These are phyloP conservation scores for Candida glucosophila DNA, from an alignment of 1,139 yeast genomes.

Conservation along the genomic window DNA sequence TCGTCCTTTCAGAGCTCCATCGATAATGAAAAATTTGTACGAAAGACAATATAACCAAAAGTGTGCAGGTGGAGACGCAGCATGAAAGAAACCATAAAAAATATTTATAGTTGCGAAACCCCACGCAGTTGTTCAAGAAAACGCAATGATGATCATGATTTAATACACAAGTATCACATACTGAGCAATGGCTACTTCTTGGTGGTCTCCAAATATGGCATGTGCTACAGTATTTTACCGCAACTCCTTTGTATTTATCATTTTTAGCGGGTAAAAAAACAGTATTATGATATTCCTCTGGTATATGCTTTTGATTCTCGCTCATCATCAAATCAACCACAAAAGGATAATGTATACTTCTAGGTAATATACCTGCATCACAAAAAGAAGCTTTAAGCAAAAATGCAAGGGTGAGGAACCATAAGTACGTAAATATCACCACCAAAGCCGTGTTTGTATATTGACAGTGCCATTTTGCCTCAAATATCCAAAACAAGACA, in stretches of 20 bases:
- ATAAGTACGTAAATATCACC: slow-evolving; percentile 48
- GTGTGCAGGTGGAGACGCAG: slow-evolving; percentile 13
- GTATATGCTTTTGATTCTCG: slow-evolving; percentile 20
- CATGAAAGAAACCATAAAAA: slow-evolving; percentile 50
- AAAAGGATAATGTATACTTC: slow-evolving; percentile 50
- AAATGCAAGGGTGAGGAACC: slow-evolving; percentile 39
- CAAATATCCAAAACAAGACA: slow-evolving; percentile 36
- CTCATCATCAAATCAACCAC: slow-evolving; percentile 3
- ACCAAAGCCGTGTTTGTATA: slow-evolving; percentile 50
- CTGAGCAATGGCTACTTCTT: slow-evolving; percentile 80
- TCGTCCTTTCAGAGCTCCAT: slow-evolving; percentile 2
- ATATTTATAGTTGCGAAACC: slow-evolving; percentile 64
- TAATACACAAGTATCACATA: slow-evolving; percentile 60
- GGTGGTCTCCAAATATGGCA: slow-evolving; percentile 74
- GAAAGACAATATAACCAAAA: slow-evolving; percentile 17
- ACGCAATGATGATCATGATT: slow-evolving; percentile 86
- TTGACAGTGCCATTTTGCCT: slow-evolving; percentile 52
- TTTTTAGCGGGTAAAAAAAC: slow-evolving; percentile 44
- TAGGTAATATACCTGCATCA: slow-evolving; percentile 71
- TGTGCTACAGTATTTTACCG: slow-evolving; percentile 37
- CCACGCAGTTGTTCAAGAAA: slow-evolving; percentile 93
- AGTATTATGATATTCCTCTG: slow-evolving; percentile 55
- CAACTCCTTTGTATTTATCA: slow-evolving; percentile 19
- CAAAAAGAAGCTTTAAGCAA: slow-evolving; percentile 47
- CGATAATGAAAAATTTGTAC: slow-evolving; percentile 21